Conservation (phyloP, 2,329 filamentous ascomycete genomes). For the Pseudocercospora eumusae region DNA sequence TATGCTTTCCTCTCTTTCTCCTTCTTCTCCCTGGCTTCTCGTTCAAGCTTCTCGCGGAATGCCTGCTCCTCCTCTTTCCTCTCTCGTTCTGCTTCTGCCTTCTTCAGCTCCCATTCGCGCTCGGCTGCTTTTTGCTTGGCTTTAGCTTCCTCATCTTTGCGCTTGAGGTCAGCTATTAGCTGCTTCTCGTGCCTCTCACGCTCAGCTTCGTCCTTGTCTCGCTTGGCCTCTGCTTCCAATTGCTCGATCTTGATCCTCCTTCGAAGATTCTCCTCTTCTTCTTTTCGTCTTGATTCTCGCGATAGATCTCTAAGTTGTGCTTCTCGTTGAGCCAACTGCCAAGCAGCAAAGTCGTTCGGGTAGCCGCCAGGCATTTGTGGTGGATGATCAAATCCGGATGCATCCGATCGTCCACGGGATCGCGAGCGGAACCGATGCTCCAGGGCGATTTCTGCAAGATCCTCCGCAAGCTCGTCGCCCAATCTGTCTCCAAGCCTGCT, state of each 20-base stretch:
- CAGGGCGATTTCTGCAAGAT: conserved; percentile 36
- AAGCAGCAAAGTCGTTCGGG: conserved; percentile 24
- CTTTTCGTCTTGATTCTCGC: conserved; percentile 39
- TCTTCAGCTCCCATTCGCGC: conserved; percentile 44
- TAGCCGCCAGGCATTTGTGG: conserved; percentile 22
- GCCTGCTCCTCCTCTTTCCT: conserved; percentile 45
- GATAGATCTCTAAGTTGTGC: conserved; percentile 41
- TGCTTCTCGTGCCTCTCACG: conserved; percentile 41
- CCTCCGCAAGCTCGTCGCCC: conserved; percentile 35
- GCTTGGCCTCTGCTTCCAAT: conserved; percentile 41
- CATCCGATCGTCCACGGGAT: conserved; percentile 38
- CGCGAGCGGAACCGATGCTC: conserved; percentile 39
- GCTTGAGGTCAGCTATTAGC: conserved; percentile 43
- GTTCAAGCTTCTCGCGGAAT: conserved; percentile 42
- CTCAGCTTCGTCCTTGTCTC: conserved; percentile 41
- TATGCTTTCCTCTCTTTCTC: conserved; percentile 41
- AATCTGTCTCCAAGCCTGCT: conserved; percentile 28
- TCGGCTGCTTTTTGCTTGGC: conserved; percentile 39
- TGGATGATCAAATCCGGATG: conserved; percentile 26
- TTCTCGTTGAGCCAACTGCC: conserved; percentile 40
- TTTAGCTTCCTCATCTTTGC: conserved; percentile 43
- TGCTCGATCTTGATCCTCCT: conserved; percentile 34
- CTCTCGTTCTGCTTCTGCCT: conserved; percentile 39
- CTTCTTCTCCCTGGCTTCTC: conserved; percentile 42
- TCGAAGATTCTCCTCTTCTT: conserved; percentile 42